phyloP scores from a whole-genome alignment of 148 eudicot genomes.

The Pouteria glomerata region DNA sequence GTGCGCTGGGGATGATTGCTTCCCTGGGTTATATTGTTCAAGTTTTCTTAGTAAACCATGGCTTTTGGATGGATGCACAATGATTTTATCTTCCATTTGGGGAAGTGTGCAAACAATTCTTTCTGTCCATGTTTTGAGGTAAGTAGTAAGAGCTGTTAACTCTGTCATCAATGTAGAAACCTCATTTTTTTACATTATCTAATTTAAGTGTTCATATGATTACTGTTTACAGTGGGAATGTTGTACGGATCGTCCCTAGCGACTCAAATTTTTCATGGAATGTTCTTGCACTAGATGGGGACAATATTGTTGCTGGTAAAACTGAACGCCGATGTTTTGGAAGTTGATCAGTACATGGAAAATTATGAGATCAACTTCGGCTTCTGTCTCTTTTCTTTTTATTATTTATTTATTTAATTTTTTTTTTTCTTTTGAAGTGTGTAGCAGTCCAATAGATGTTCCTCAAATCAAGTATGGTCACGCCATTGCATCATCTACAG shows the following conservation, averaged over 20 bases:
- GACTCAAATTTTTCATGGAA: slow-evolving; percentile 62
- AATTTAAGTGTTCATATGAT: slow-evolving; percentile 10
- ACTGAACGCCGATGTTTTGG: not conserved
- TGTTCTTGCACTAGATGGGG: slow-evolving; percentile 68
- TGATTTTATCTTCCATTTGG: slow-evolving; percentile 78
- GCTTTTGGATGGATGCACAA: slow-evolving; percentile 87
- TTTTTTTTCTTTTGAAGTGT: slow-evolving; percentile 34
- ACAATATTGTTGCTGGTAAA: slow-evolving; percentile 83
- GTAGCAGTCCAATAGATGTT: slow-evolving; percentile 67
- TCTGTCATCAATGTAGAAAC: slow-evolving; percentile 5
- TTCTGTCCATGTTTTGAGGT: slow-evolving; percentile 70
- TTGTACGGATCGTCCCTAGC: slow-evolving; percentile 56
- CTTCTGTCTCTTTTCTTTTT: slow-evolving; percentile 8
- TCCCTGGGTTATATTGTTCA: slow-evolving; percentile 79
- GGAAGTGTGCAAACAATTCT: slow-evolving; percentile 72
- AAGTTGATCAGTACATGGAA: not conserved
- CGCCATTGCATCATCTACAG: slow-evolving; percentile 30
- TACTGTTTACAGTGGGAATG: slow-evolving; percentile 53
- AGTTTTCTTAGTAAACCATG: slow-evolving; percentile 55
- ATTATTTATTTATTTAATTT: no score
- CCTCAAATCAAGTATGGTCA: slow-evolving; percentile 77
- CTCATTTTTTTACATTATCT: not conserved
- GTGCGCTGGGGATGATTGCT: slow-evolving; percentile 70
- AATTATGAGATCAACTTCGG: not conserved
- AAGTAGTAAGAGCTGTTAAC: slow-evolving; percentile 14